A percentile compares a stretch with the other conserved stretches of the same genome.
Conservation (phyloP, 1,284 basidiomycete genomes). For the Marasmius tenuissimus region DNA sequence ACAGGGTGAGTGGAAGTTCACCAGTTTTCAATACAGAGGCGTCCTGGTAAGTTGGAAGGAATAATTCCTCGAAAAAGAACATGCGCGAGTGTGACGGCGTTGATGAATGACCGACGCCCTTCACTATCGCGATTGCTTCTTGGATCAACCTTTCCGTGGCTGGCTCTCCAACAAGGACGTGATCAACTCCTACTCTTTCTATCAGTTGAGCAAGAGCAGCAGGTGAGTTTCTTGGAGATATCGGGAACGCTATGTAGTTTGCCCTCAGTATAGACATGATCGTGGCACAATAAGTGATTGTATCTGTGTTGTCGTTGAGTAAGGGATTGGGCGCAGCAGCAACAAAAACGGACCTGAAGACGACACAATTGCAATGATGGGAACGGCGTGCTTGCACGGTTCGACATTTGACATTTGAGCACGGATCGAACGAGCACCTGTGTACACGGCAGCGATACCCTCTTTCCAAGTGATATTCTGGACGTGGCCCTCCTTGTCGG, state of each 20-base stretch:
- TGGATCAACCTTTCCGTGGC: neutral
- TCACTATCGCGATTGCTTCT: neutral
- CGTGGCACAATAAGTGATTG: neutral
- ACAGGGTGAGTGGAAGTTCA: neutral
- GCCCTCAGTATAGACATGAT: neutral
- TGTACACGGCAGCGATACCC: conserved; percentile 5
- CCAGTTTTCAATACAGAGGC: neutral
- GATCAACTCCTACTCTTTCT: neutral
- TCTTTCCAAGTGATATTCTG: conserved; percentile 11
- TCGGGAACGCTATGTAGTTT: conserved; percentile 11
- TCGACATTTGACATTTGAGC: neutral
- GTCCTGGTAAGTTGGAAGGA: neutral
- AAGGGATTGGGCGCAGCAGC: neutral
- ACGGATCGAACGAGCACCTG: conserved; percentile 5
- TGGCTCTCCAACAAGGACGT: neutral
- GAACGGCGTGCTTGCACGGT: neutral
- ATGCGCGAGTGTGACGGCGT: neutral
- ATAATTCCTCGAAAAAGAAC: neutral
- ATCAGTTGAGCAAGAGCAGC: neutral
- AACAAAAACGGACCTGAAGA: neutral
- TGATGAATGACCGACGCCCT: neutral
- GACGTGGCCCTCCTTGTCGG: conserved; percentile 7
- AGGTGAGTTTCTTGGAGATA: neutral
- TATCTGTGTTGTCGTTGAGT: neutral
- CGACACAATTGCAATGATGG: neutral